Percentiles rank a stretch among this genome's conserved stretches.
phyloP scores from a whole-genome alignment of 129 eudicot genomes.

The Flaveria ramosissima region DNA sequence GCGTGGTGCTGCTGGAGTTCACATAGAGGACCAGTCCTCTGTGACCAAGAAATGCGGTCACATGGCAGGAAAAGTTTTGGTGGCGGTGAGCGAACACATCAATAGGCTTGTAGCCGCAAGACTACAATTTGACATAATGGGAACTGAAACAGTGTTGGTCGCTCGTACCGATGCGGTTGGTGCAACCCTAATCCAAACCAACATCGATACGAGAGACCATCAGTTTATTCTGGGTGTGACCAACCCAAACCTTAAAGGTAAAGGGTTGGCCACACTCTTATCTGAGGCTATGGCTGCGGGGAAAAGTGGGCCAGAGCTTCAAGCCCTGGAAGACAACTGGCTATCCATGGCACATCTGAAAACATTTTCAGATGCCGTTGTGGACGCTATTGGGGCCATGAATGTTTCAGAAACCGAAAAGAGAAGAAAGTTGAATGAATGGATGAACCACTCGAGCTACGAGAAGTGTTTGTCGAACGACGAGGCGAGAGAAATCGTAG shows the following conservation, averaged over 20 bases:
- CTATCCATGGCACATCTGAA: conserved; percentile 59
- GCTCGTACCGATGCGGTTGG: conserved; percentile 94
- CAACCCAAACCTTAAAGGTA: conserved; percentile 66
- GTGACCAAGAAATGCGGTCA: conserved; percentile 97
- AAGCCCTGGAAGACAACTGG: conserved; percentile 83
- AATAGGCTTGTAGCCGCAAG: conserved; percentile 86
- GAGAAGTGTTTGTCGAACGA: conserved; percentile 82
- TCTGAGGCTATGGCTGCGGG: conserved; percentile 76
- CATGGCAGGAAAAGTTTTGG: conserved; percentile 96
- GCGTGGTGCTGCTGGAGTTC: conserved; percentile 97
- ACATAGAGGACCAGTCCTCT: conserved; percentile 94
- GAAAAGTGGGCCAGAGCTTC: conserved; percentile 74
- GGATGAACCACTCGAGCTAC: conserved; percentile 64
- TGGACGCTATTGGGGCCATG: conserved; percentile 55
- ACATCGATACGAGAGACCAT: conserved; percentile 83
- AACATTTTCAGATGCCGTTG: conserved; percentile 78
- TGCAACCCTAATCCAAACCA: conserved; percentile 80
- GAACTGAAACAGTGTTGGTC: conserved; percentile 77
- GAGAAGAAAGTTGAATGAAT: conserved; percentile 63
- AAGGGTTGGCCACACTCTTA: conserved; percentile 62
- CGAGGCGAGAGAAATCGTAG: conserved; percentile 65
- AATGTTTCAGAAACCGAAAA: conserved; percentile 62
- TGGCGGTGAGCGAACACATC: conserved; percentile 73
- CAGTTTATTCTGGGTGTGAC: conserved; percentile 83
- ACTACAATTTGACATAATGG: conserved; percentile 91